Conservation (phyloP, 768 basidiomycete species). For the Mycena venus region DNA sequence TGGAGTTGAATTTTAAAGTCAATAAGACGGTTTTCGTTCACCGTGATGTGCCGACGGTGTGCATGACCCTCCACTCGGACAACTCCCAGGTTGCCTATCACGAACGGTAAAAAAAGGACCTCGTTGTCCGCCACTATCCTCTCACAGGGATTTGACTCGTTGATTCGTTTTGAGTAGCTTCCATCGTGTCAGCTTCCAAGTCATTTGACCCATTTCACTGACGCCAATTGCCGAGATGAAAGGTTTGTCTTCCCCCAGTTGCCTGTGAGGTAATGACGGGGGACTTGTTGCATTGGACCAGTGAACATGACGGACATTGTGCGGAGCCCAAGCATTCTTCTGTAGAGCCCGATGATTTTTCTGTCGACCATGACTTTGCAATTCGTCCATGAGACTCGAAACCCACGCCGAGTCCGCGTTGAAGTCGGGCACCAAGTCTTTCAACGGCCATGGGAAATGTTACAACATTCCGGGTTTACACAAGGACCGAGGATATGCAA, state of each 20-base stretch:
- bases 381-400: background rate
- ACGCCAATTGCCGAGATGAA: background rate
- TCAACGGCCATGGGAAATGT: too few species aligned
- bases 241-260: too few species aligned
- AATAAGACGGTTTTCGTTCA: background rate
- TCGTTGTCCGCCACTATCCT: constrained; percentile 2
- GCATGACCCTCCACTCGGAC: background rate
- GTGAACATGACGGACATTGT: too few species aligned
- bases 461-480: too few species aligned
- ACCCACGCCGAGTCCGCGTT: background rate
- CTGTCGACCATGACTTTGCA: too few species aligned
- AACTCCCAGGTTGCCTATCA: background rate
- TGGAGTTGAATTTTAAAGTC: too few species aligned
- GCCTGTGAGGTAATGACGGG: too few species aligned
- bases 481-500: too few species aligned
- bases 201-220: background rate
- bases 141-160: background rate
- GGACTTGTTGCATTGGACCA: too few species aligned
- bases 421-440: background rate
- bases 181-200: background rate
- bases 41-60: background rate
- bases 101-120: background rate
- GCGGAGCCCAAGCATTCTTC: too few species aligned
- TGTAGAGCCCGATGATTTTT: too few species aligned
- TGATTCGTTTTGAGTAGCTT: background rate